Evolutionary conservation across 2,329 filamentous ascomycete species (phyloP).

Genomic region (Ceratocystis albifundus): DNA sequence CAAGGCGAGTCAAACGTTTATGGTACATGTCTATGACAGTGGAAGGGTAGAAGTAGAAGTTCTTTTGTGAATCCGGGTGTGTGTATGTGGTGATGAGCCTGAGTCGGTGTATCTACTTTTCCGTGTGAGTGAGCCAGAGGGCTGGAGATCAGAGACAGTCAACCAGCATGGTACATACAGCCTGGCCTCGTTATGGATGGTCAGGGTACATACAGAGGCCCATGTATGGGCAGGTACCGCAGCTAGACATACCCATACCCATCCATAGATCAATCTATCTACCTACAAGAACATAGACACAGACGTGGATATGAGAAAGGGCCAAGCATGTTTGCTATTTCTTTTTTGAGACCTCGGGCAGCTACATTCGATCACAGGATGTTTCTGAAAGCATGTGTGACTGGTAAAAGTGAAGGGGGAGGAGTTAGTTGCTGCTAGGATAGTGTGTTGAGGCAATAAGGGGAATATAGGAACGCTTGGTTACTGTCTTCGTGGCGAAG

Average conservation of each 20-base stretch:
- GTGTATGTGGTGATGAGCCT: too few species aligned
- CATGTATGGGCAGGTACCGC: background rate
- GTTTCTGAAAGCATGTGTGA: background rate
- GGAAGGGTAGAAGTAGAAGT: background rate
- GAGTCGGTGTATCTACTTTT: background rate
- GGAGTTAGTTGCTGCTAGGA: background rate
- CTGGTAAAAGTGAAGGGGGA: background rate
- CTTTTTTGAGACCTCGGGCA: background rate
- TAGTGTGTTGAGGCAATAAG: too few species aligned
- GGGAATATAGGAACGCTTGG: too few species aligned
- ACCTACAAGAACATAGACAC: background rate
- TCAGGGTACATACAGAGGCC: background rate
- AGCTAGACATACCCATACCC: background rate
- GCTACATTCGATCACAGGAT: background rate
- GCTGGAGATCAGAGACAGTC: background rate
- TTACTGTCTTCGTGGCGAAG: too few species aligned
- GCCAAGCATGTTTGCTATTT: background rate
- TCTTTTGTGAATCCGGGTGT: background rate
- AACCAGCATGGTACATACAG: background rate
- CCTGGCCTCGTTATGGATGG: background rate
- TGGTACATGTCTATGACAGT: background rate
- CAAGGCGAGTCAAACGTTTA: constrained; percentile 7
- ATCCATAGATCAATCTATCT: too few species aligned
- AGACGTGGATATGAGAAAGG: background rate
- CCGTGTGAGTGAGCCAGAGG: background rate